Conservation (phyloP, 768 basidiomycete genomes). For the Coprinellus aureogranulatus region DNA sequence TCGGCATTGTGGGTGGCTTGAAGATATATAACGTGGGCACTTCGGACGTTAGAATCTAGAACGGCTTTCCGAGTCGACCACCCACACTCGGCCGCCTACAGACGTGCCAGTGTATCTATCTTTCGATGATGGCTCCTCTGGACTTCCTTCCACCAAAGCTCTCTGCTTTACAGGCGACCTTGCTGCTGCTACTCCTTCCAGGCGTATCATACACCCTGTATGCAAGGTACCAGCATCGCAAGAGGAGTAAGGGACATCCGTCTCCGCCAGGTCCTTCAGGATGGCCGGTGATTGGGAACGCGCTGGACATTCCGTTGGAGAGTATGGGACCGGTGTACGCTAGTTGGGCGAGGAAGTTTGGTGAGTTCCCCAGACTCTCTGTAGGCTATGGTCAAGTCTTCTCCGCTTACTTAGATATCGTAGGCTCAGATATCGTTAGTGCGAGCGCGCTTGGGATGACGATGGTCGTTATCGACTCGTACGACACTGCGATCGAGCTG, state of each 20-base stretch:
- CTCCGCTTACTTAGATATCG: not conserved
- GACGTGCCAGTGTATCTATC: too few relatives aligned
- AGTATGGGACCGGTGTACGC: not conserved
- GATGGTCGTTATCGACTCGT: slow-evolving; percentile 6
- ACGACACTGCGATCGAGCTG: slow-evolving; percentile 3
- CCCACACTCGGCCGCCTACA: too few relatives aligned
- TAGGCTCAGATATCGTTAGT: slow-evolving; percentile 7
- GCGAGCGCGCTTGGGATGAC: not conserved
- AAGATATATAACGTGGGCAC: too few relatives aligned
- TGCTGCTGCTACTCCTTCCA: too few relatives aligned
- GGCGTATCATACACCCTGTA: not conserved
- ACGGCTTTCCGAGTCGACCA: too few relatives aligned
- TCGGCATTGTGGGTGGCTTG: too few relatives aligned
- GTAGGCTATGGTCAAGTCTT: too few relatives aligned
- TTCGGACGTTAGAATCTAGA: too few relatives aligned
- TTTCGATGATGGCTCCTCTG: too few relatives aligned
- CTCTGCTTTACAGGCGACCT: too few relatives aligned
- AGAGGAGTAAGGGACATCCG: not conserved
- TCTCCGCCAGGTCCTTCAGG: slow-evolving; percentile 4
- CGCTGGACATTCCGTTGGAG: slow-evolving; percentile 4
- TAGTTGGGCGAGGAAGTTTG: not conserved
- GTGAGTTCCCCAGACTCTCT: too few relatives aligned
- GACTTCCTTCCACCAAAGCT: too few relatives aligned
- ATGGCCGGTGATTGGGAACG: slow-evolving; percentile 11
- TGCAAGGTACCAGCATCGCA: not conserved